A percentile compares a stretch with the other conserved stretches of the same genome.
phyloP scores from a whole-genome alignment of 768 basidiomycete genomes.

The Suillus fuscotomentosus region DNA sequence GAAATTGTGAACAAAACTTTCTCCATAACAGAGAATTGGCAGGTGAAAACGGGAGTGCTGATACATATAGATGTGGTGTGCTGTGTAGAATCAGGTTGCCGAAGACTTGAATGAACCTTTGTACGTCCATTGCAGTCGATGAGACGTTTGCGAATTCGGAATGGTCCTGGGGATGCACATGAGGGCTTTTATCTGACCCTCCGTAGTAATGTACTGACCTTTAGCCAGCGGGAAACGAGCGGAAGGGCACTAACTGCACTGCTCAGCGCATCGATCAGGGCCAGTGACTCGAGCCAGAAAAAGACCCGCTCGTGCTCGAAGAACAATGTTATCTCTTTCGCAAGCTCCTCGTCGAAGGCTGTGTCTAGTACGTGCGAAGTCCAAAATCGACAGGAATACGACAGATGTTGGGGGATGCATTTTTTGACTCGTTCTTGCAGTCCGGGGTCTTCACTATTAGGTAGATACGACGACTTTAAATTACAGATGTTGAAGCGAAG shows the following conservation, averaged over 20 bases:
- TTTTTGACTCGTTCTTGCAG: not conserved
- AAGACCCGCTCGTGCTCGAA: too few species aligned
- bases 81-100: not conserved
- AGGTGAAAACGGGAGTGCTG: not conserved
- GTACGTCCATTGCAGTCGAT: not conserved
- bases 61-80: not conserved
- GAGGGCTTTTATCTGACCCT: not conserved
- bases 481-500: too few species aligned
- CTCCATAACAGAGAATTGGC: not conserved
- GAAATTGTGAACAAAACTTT: not conserved
- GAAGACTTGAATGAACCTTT: not conserved
- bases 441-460: too few species aligned
- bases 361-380: not conserved
- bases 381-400: not conserved
- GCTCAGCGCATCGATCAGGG: too few species aligned
- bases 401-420: not conserved
- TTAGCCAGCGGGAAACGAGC: not conserved
- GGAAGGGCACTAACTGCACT: not conserved
- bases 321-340: too few species aligned
- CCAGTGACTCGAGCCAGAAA: too few species aligned
- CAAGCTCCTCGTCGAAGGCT: not conserved
- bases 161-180: not conserved
- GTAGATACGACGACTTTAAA: too few species aligned
- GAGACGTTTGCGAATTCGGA: not conserved
- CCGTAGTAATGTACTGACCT: not conserved